Conservation (phyloP, 768 basidiomycete species). For the Rubroboletus pulcherrimus region DNA sequence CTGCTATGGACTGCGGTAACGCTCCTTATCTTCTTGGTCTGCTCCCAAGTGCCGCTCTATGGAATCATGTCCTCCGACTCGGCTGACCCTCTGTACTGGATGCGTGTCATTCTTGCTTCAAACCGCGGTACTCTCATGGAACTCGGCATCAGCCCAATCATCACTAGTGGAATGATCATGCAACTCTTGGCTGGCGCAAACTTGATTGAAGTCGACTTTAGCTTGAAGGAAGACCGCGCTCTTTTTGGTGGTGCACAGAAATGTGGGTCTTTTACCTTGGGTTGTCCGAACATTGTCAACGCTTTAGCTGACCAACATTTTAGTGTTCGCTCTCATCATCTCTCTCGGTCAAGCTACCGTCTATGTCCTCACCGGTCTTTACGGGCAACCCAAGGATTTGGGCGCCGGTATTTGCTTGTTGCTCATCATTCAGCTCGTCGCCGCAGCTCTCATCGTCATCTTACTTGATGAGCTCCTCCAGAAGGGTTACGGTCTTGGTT, state of each 20-base stretch:
- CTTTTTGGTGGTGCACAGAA: constrained; percentile 97
- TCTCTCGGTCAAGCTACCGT: constrained; percentile 95
- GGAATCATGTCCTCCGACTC: constrained; percentile 99
- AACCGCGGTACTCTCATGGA: constrained; percentile 99
- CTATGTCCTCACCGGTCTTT: constrained; percentile 94
- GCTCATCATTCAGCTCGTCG: constrained; percentile 92
- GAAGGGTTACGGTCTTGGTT: constrained; percentile 98
- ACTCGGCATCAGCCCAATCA: constrained; percentile 95
- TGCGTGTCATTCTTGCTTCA: constrained; percentile 98
- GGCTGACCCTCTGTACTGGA: constrained; percentile 98
- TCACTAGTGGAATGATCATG: constrained; percentile 99
- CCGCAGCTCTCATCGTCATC: constrained; percentile 93
- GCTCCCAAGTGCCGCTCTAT: constrained; percentile 98
- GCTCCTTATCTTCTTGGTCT: constrained; percentile 98
- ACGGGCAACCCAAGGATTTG: constrained; percentile 88
- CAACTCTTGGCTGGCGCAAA: constrained; percentile 97
- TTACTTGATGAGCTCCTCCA: constrained; percentile 98
- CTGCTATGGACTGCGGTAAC: constrained; percentile 98
- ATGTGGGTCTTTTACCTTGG: constrained; percentile 48
- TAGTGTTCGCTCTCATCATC: constrained; percentile 97
- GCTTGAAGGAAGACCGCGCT: constrained; percentile 93
- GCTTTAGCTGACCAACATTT: background rate
- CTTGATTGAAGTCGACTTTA: constrained; percentile 96
- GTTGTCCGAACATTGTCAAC: background rate
- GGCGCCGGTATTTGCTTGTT: constrained; percentile 97